Evolutionary conservation across 2,329 filamentous ascomycete genomes (phyloP).

Genomic region (Alternaria consortialis): DNA sequence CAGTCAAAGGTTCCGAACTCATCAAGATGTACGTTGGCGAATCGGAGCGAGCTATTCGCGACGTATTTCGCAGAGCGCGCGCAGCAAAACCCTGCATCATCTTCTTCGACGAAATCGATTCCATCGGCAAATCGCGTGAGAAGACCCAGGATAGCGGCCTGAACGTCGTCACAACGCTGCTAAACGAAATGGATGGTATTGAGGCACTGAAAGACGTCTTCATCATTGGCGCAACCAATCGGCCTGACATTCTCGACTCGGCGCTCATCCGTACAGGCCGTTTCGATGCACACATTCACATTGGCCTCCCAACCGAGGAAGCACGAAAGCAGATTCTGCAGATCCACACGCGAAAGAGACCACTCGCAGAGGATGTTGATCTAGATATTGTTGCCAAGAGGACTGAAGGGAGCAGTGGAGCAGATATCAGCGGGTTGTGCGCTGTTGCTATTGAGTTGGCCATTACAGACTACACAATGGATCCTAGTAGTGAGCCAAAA

Average conservation of each 20-base stretch:
- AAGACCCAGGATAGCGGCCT: slow-evolving; percentile 64
- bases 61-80: slow-evolving; percentile 84
- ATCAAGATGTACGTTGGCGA: slow-evolving; percentile 98
- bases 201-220: slow-evolving; percentile 83
- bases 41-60: slow-evolving; percentile 84
- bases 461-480: slow-evolving; percentile 42
- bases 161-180: slow-evolving; percentile 86
- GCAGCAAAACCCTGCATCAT: slow-evolving; percentile 91
- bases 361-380: slow-evolving; percentile 71
- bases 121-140: slow-evolving; percentile 72
- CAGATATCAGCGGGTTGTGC: slow-evolving; percentile 75
- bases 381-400: slow-evolving; percentile 67
- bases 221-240: slow-evolving; percentile 90
- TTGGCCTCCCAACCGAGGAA: slow-evolving; percentile 77
- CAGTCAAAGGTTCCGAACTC: slow-evolving; percentile 91
- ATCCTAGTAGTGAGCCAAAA: slow-evolving; percentile 31
- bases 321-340: slow-evolving; percentile 80
- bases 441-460: slow-evolving; percentile 50
- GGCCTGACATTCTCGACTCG: slow-evolving; percentile 84
- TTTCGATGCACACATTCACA: slow-evolving; percentile 85
- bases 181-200: slow-evolving; percentile 97
- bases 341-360: slow-evolving; percentile 70
- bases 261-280: slow-evolving; percentile 86
- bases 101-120: slow-evolving; percentile 97
- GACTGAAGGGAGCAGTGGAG: slow-evolving; percentile 84